A percentile compares a stretch with the other conserved stretches of the same genome.
phyloP scores from a whole-genome alignment of 2,329 filamentous ascomycete genomes.

The Pseudogymnoascus sp. region DNA sequence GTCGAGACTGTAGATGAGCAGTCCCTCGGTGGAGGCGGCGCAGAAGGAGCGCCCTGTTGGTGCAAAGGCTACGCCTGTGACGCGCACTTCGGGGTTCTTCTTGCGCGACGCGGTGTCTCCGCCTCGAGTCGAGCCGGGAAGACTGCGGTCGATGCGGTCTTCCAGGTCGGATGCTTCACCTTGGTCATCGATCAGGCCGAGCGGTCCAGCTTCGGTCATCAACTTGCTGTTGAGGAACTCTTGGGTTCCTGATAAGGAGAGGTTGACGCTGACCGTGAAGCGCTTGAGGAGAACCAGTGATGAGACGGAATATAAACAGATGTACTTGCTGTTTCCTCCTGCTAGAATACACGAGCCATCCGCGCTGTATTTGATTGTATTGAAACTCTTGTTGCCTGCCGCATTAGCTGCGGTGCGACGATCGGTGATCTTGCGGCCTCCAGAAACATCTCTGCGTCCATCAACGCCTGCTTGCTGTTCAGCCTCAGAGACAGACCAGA shows the following conservation, averaged over 20 bases:
- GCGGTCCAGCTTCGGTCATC: constrained; percentile 82
- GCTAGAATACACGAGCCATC: constrained; percentile 88
- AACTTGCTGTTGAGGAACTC: constrained; percentile 92
- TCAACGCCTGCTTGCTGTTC: constrained; percentile 81
- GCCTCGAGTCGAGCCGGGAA: constrained; percentile 82
- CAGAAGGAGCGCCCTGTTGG: constrained; percentile 87
- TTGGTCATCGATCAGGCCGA: constrained; percentile 75
- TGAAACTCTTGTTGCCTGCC: constrained; percentile 83
- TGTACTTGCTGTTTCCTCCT: constrained; percentile 95
- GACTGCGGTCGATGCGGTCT: constrained; percentile 65
- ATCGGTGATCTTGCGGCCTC: constrained; percentile 80
- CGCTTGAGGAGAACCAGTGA: constrained; percentile 90
- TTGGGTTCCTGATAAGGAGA: constrained; percentile 92
- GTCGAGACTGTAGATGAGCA: constrained; percentile 90
- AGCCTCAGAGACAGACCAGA: constrained; percentile 87
- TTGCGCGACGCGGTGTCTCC: constrained; percentile 72
- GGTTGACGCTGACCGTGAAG: constrained; percentile 88
- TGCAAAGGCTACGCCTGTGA: constrained; percentile 77
- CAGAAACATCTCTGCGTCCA: constrained; percentile 83
- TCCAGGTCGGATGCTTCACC: constrained; percentile 86
- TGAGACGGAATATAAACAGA: constrained; percentile 90
- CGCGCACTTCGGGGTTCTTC: constrained; percentile 71
- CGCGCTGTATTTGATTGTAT: constrained; percentile 79
- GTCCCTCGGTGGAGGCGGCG: constrained; percentile 86
- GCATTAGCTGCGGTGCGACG: constrained; percentile 86